A percentile compares a stretch with the other conserved stretches of the same genome.
These are phyloP conservation scores for Ligustrum vulgare DNA, from an alignment of 257 asterid genomes.

Conservation along the genomic window DNA sequence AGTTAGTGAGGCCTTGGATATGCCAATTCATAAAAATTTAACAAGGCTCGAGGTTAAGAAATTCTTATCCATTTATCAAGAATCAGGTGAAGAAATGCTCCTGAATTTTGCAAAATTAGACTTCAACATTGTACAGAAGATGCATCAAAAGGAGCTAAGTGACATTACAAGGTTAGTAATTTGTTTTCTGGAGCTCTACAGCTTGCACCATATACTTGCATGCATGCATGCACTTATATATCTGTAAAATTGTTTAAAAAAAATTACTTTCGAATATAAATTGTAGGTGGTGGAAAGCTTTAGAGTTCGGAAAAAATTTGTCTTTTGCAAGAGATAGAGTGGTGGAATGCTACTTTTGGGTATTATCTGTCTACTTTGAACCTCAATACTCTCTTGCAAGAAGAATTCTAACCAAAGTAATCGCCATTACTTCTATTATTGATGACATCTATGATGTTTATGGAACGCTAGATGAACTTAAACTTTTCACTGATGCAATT, in stretches of 20 bases:
- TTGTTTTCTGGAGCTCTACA: no score
- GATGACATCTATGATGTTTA: no score
- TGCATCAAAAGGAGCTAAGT: conserved; percentile 19
- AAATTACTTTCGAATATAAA: background rate
- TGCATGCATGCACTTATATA: no score
- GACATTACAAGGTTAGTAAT: conserved; percentile 23
- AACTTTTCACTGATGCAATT: no score
- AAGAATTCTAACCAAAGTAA: conserved; percentile 7
- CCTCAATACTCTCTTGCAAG: conserved; percentile 9
- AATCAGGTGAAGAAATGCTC: conserved; percentile 10
- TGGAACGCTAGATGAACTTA: no score
- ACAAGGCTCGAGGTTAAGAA: conserved; percentile 22
- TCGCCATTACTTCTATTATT: no score
- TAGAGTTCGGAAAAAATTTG: no score
- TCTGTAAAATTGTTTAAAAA: no score
- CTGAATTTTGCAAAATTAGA: conserved; percentile 34
- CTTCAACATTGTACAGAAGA: conserved; percentile 29
- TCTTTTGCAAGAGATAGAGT: no score
- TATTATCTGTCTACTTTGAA: conserved; percentile 19
- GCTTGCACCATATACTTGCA: no score
- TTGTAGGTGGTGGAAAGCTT: no score
- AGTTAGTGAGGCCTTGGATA: conserved; percentile 17
- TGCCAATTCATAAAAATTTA: conserved; percentile 28
- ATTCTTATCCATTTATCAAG: conserved; percentile 25
- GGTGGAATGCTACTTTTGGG: conserved; percentile 24